Base-by-base conservation (phyloP, 768 basidiomycete genomes). In the Boletus pseudo-olivaceus region DNA sequence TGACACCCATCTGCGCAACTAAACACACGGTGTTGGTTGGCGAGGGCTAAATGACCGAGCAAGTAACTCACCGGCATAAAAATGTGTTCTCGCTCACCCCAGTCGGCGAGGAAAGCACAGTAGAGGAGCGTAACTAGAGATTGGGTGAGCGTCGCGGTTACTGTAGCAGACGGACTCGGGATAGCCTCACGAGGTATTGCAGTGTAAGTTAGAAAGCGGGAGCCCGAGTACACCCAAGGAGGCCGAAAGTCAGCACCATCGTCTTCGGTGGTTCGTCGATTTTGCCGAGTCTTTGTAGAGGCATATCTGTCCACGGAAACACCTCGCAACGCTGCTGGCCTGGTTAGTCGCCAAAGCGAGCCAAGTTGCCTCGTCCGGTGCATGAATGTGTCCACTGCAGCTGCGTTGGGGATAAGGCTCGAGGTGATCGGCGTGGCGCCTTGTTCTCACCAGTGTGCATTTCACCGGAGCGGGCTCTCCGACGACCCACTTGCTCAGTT, bases 21-120 rank as follows among this genome's bases (percentile, higher is more conserved):
- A 53, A 37, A 53, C 19, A 30, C 7, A 37, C 5, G 32, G 39
- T 35, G 19, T 44, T 44, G 47, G 46, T 50, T 42, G 46, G 48
- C n/a, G n/a, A 26, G 27, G 47, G 17, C 14, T 19, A 45, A 20
- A 45, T 33, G 38, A 29, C 17, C n/a, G 35, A 40, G 30, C 41
- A 48, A 41, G 39, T 54, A 33, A 75, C 82, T 65, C 57, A 87
- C 85, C 23, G 83, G 82, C 67, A 77, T 79, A 67, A 86, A 88
- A 27, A 87, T 82, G 65, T 88, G 85, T 23, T 88, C 86, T 44
- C 75, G 73, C n/a, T 85, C 82, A 4, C 86, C 86, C 67, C 81
- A 88, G 65, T 88, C 84, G 47, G 81, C 78, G 52, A 83, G 67
- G 64, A 88, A 84, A 20, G 84, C 72, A 3, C 77, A 77, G 57